Evolutionary conservation across 1,284 basidiomycete species (phyloP), one percentile per base, ranked within the genome.

Genomic region (Trichosporon coremiiforme): DNA sequence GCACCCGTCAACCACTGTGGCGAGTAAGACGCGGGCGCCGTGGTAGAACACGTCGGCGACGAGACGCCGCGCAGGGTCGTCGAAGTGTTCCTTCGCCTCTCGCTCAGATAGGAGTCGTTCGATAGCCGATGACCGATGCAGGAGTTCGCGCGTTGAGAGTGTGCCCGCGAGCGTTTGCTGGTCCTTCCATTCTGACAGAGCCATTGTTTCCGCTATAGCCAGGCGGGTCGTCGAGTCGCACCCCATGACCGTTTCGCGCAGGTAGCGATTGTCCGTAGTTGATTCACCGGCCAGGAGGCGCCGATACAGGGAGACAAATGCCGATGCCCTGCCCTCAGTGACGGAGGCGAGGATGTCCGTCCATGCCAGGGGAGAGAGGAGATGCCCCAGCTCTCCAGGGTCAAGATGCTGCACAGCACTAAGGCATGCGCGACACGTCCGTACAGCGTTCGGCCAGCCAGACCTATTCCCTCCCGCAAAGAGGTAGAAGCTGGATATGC

Each of bases 201-300:
- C 84, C 8, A 89, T 88, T 17, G 88, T 89, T 83, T 92, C 88
- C 4, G 91, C 90, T 57, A 93, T 85, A 12, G 90, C 91, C 84
- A 90, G 90, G 60, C 92, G 88, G 74, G 77, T 78, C 0, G 75
- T 78, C 82, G 91, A 91, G 76, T 91, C 90, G 84, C 91, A 92
- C n/a, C 92, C 91, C 91, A 93, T 93, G 9, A 91, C 87, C 53
- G 86, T 85, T 80, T 91, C 86, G 91, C 92, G 92, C 31, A 88
- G 86, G 65, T 89, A 80, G 1, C 53, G 22, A 9, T 47, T 63
- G 1, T 25, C 80, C 85, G 69, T 77, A 69, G 84, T 22, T 17
- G 67, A 71, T 17, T 79, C 79, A 78, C 89, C 91, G 57, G 93
- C 83, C 13, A 82, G 79, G 38, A 38, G 25, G 5, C 87, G 85